Base-by-base conservation (phyloP, 2,329 filamentous ascomycete genomes). In the Pseudocercospora fuligena region DNA sequence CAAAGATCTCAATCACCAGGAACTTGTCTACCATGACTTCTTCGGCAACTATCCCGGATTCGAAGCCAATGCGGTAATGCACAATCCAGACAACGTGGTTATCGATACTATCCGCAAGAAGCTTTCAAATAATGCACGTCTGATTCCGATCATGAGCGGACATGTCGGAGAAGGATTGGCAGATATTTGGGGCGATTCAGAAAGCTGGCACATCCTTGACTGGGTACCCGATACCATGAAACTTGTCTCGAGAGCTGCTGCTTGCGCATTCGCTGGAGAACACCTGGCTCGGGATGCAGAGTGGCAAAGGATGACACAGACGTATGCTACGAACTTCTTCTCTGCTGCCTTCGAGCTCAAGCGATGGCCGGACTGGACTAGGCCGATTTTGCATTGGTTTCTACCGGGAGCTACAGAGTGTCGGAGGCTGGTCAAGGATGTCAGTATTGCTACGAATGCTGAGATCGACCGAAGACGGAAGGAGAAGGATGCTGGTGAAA, bases 1-100 rank as follows among this genome's bases (percentile, higher is more conserved):
- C 73, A 43, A 57, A 21, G 61, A 70, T 36, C 61, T 70, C 60
- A 66, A 64, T 51, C 66, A 65, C 56, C 63, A 70, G 47, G 63
- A 67, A 43, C 58, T 67, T 16, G 49, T 70, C 40, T 53, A 64
- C 14, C 63, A 67, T 33, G 69, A 71, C 25, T 66, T 68, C 33
- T 70, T 69, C 43, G 64, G 62, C 40, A 51, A 61, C 21, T 66
- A 63, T 27, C 66, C 70, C 4, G 68, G 66, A 8, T 70, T 69
- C 27, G 70, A 71, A 57, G 65, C 64, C 21, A 67, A 40, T 5
- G 36, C 36, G 14, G 36, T 40, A 14, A 40, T 40, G 36, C 36
- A 40, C 36, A 40, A 40, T n/a, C 36, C 36, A 16, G 36, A 40
- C 5, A 40, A 40, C 7, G 36, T 40, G 14, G 36, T 40, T 0